Base-by-base conservation (phyloP, 495 filamentous ascomycete genomes). In the Hypomontagnella monticulosa region DNA sequence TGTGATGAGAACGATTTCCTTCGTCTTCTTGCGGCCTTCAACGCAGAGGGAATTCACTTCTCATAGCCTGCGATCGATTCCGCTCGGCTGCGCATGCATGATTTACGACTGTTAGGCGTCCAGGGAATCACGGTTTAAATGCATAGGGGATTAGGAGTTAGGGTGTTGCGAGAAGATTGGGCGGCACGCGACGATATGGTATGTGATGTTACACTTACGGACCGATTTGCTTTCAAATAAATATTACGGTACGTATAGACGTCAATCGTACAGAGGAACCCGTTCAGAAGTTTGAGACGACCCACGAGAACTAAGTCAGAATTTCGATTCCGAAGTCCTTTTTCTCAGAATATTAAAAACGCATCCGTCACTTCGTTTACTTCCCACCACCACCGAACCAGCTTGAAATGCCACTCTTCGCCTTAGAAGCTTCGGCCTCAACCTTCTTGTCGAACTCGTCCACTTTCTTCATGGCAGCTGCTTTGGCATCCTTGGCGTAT, bases 1-100 rank as follows among this genome's bases (percentile, higher is more conserved):
- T 93, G 92, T 63, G 93, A 97, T 73, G 91, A 97, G 76, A 91
- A 90, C 49, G 93, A 97, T 67, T 97, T 97, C 71, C 76, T 98
- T 74, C 77, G 75, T 41, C 65, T 86, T 18, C 75, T 85, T 12
- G 72, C 61, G 6, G 75, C 75, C 32, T 93, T 97, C 77, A 96
- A 97, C 74, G 85, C 91, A 57, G 91, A 97, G 71, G 92, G 92
- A 12, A 94, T 97, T 61, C 93, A 97, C 80, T 98, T 98, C 80
- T 91, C 86, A 53, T 96, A 79, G 86, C 43, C 61, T 20, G 20
- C 32, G 4, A 40, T 16, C 32, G 4, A 40, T 16, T 11, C 36
- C 23, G 12, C 19, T 23, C n/a, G 16, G 19, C 34, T 15, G 23
- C 5, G 23, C 30, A 12, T 56, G n/a, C 14, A 62, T 63, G 48